Base-by-base conservation (phyloP, 1,284 basidiomycete genomes). In the Puccinia hordei region DNA sequence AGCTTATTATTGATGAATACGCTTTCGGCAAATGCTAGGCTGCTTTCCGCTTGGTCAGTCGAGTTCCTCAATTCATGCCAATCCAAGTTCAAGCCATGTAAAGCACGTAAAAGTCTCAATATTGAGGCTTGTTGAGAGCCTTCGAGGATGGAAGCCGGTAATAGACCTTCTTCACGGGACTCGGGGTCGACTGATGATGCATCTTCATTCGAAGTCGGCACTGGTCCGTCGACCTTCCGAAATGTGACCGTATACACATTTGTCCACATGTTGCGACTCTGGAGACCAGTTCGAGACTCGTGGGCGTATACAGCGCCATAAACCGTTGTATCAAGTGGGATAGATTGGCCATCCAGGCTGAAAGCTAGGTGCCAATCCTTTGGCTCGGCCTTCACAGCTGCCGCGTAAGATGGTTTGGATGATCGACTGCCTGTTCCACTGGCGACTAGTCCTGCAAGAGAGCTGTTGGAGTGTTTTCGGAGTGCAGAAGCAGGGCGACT, bases 1-100 rank as follows among this genome's bases (percentile, higher is more conserved):
- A 99, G 88, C 87, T 99, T 98, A 88, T 98, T 98, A 86, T 99
- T 99, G 83, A 99, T 91, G 85, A 99, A 99, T 0, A 92, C 90
- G 0, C 91, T 90, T 82, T 95, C 93, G 13, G 61, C 49, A 90
- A 86, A 68, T 85, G 87, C 1, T 41, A 81, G 17, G 46, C 82
- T 82, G 55, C 78, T 69, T 61, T 81, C 49, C 22, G 82, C 81
- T 69, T 63, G 30, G 69, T 73, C 65, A 33, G 84, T 83, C 41
- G 57, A 41, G 75, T 65, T 22, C 55, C 87, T 85, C 41, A 88
- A 87, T 1, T 85, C 83, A 17, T 87, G 85, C 22, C 90, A 89
- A 84, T 93, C 90, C 82, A 92, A 91, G 80, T 88, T 88, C 63
- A 98, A 87, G 83, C 90, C 91, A 85, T 94, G 92, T 33, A 99